phyloP scores from a whole-genome alignment of 176 grass and related monocot species.

The Musa itinerans region DNA sequence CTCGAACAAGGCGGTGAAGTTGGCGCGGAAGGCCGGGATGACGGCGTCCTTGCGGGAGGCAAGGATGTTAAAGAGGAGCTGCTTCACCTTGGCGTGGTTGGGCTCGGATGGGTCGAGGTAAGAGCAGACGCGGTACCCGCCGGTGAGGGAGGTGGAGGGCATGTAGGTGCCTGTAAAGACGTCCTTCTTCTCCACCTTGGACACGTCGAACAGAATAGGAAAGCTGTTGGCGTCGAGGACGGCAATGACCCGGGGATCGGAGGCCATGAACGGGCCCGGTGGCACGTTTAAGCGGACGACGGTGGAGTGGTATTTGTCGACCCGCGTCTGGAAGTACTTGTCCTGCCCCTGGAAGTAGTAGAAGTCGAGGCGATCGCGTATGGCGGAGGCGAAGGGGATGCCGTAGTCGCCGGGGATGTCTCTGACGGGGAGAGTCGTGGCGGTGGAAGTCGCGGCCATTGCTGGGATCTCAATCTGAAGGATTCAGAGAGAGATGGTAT shows the following conservation, averaged over 20 bases:
- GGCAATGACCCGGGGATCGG: conserved; percentile 40
- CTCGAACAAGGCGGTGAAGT: conserved; percentile 38
- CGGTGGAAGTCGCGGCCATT: too few relatives aligned
- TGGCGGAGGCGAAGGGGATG: conserved; percentile 29
- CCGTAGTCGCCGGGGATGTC: conserved; percentile 42
- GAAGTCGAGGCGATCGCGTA: conserved; percentile 57
- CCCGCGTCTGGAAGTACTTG: conserved; percentile 54
- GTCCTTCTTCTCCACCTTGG: conserved; percentile 62
- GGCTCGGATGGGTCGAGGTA: conserved; percentile 59
- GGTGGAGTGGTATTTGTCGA: conserved; percentile 40
- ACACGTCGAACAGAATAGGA: conserved; percentile 48
- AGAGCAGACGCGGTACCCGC: conserved; percentile 50
- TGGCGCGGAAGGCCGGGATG: conserved; percentile 36
- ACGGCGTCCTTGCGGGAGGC: conserved; percentile 43
- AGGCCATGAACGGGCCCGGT: conserved; percentile 40
- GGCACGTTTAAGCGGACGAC: conserved; percentile 54
- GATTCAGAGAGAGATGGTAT: too few relatives aligned
- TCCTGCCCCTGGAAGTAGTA: conserved; percentile 57
- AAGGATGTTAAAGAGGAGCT: conserved; percentile 40
- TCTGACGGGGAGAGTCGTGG: not conserved
- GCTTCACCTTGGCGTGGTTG: conserved; percentile 50
- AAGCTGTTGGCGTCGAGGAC: conserved; percentile 63
- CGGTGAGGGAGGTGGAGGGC: conserved; percentile 39
- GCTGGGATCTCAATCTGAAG: too few relatives aligned
- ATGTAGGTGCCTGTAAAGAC: conserved; percentile 57